Evolutionary conservation across 192 early-diverging fungal species (phyloP).

Genomic region (Glomus cerebriforme): DNA sequence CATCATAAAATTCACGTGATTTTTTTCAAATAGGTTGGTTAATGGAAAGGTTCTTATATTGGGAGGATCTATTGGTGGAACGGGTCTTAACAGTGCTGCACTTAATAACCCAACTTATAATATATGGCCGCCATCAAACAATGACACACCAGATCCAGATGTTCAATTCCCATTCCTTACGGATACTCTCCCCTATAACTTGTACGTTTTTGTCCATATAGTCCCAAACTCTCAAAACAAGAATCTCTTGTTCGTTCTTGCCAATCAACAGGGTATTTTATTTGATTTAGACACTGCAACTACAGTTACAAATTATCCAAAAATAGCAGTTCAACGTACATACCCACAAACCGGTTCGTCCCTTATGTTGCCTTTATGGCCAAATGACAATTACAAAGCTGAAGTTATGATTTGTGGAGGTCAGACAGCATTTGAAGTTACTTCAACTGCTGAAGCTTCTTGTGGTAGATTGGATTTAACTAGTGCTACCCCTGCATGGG

Average conservation of each 20-base stretch:
- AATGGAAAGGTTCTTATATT: constrained; percentile 55
- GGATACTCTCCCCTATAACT: constrained; percentile 52
- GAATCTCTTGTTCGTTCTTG: constrained; percentile 50
- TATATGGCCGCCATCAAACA: constrained; percentile 28
- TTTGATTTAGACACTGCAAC: constrained; percentile 47
- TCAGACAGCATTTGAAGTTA: constrained; percentile 31
- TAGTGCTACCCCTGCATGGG: constrained; percentile 47
- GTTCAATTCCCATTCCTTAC: constrained; percentile 46
- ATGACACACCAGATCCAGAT: constrained; percentile 27
- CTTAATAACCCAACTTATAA: constrained; percentile 54
- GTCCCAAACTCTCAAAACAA: constrained; percentile 44
- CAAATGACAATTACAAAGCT: constrained; percentile 54
- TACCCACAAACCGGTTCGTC: constrained; percentile 62
- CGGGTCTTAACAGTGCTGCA: constrained; percentile 44
- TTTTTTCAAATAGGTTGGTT: constrained; percentile 24
- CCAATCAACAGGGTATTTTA: constrained; percentile 52
- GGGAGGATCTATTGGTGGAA: constrained; percentile 51
- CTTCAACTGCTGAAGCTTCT: constrained; percentile 40
- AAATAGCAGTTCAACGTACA: constrained; percentile 49
- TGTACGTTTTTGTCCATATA: constrained; percentile 52
- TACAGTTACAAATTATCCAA: constrained; percentile 44
- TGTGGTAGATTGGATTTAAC: constrained; percentile 53
- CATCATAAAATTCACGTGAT: not conserved
- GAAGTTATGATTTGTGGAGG: constrained; percentile 66
- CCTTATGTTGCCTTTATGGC: constrained; percentile 55